Percentiles rank a stretch among this genome's conserved stretches.
Conservation (phyloP, 1,139 yeast genomes). For the Kodamaea alishanica region DNA sequence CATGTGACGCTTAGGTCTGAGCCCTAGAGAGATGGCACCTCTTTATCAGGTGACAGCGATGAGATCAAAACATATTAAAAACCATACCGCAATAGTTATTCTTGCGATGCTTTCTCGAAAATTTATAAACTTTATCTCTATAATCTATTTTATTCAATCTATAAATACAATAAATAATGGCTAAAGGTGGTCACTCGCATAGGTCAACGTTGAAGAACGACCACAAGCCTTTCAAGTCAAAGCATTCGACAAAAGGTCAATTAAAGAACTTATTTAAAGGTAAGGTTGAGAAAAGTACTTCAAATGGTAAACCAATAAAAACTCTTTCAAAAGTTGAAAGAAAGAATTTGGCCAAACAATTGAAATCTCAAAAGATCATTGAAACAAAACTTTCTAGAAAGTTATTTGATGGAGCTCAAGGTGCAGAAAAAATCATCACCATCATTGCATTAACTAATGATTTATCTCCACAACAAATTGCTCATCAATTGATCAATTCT, state of each 20-base stretch:
- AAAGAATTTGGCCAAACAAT: slow-evolving; percentile 73
- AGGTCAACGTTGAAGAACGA: slow-evolving; percentile 77
- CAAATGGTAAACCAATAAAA: slow-evolving; percentile 36
- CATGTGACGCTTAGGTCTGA: neutral
- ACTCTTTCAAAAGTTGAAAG: slow-evolving; percentile 66
- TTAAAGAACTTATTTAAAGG: slow-evolving; percentile 79
- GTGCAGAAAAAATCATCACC: slow-evolving; percentile 80
- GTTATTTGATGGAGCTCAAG: slow-evolving; percentile 74
- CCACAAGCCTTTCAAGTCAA: slow-evolving; percentile 87
- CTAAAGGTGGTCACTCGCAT: slow-evolving; percentile 67
- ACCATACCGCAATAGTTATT: neutral
- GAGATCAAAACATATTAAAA: slow-evolving; percentile 8
- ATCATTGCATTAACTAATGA: slow-evolving; percentile 77
- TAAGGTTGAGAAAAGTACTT: slow-evolving; percentile 66
- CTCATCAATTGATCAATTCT: slow-evolving; percentile 45
- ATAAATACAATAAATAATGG: slow-evolving; percentile 37
- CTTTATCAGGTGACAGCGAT: slow-evolving; percentile 3
- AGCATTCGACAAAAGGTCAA: slow-evolving; percentile 88
- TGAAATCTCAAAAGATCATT: slow-evolving; percentile 66
- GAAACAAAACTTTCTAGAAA: slow-evolving; percentile 52
- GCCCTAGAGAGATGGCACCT: slow-evolving; percentile 1
- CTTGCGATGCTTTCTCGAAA: too few relatives aligned
- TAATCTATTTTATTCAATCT: neutral
- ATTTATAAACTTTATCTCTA: too few relatives aligned
- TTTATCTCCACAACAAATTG: slow-evolving; percentile 56